These are phyloP conservation scores for Hyphopichia khmerensis DNA, from an alignment of 1,139 yeast genomes.

Conservation along the genomic window DNA sequence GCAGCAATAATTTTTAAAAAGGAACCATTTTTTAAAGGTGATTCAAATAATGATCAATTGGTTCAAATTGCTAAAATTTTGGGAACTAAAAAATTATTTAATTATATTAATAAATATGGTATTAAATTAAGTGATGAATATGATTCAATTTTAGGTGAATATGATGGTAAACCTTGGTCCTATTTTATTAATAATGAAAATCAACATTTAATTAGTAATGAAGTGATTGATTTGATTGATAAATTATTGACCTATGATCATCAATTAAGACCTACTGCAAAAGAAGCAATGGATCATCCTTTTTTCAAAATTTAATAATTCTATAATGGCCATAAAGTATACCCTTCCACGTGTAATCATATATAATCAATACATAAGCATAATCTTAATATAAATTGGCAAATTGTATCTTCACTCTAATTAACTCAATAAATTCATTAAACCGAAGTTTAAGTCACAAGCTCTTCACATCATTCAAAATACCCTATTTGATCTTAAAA, in stretches of 20 bases:
- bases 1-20: slow-evolving; percentile 75
- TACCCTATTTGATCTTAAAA: too few relatives aligned
- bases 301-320: slow-evolving; percentile 36
- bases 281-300: slow-evolving; percentile 68
- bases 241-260: slow-evolving; percentile 69
- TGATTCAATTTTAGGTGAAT: slow-evolving; percentile 65
- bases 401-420: too few relatives aligned
- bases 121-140: slow-evolving; percentile 63
- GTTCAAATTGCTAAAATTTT: slow-evolving; percentile 76
- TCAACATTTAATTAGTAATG: slow-evolving; percentile 57
- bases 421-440: too few relatives aligned
- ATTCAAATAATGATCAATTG: slow-evolving; percentile 74
- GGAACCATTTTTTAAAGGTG: slow-evolving; percentile 80
- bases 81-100: slow-evolving; percentile 67
- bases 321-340: too few relatives aligned
- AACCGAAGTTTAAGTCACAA: too few relatives aligned
- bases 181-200: slow-evolving; percentile 54
- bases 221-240: slow-evolving; percentile 64
- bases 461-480: too few relatives aligned
- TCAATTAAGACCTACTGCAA: slow-evolving; percentile 71
- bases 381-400: too few relatives aligned
- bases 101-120: slow-evolving; percentile 61
- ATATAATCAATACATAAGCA: too few relatives aligned
- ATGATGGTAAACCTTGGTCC: slow-evolving; percentile 66
- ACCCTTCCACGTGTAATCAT: too few relatives aligned